These are phyloP conservation scores for Monosporozyma aerobia DNA, from an alignment of 805 yeast genomes.

Conservation along the genomic window DNA sequence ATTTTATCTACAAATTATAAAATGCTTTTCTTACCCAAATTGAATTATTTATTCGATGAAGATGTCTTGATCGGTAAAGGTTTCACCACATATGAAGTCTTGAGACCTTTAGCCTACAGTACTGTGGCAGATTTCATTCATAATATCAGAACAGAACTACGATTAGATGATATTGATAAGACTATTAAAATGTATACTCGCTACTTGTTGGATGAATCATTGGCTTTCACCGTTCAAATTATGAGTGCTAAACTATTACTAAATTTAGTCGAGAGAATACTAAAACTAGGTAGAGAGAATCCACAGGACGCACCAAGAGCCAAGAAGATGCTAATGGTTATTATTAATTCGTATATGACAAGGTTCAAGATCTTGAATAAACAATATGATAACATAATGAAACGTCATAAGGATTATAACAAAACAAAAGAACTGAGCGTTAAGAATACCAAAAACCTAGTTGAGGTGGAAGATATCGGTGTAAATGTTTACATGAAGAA, in stretches of 20 bases:
- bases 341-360: conserved; percentile 80
- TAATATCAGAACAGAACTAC: conserved; percentile 75
- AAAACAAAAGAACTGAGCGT: conserved; percentile 36
- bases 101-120: conserved; percentile 88
- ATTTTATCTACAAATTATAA: conserved; percentile 87
- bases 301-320: conserved; percentile 61
- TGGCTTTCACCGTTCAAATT: conserved; percentile 85
- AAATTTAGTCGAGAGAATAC: conserved; percentile 80
- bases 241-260: conserved; percentile 89
- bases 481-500: conserved; percentile 32
- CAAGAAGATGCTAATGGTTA: conserved; percentile 67
- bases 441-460: conserved; percentile 30
- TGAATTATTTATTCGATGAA: conserved; percentile 79
- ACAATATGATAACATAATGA: conserved; percentile 57
- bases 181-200: conserved; percentile 77
- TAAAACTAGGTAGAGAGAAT: conserved; percentile 53
- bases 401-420: conserved; percentile 48
- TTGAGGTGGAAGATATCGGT: conserved; percentile 29
- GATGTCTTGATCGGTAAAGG: conserved; percentile 86
- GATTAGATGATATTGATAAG: conserved; percentile 75
- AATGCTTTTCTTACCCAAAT: conserved; percentile 70
- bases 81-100: conserved; percentile 78
- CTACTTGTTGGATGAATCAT: conserved; percentile 67
- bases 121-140: conserved; percentile 95
- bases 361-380: conserved; percentile 69